Evolutionary conservation across 2,329 filamentous ascomycete species (phyloP).

Genomic region (Daldinia sp.): DNA sequence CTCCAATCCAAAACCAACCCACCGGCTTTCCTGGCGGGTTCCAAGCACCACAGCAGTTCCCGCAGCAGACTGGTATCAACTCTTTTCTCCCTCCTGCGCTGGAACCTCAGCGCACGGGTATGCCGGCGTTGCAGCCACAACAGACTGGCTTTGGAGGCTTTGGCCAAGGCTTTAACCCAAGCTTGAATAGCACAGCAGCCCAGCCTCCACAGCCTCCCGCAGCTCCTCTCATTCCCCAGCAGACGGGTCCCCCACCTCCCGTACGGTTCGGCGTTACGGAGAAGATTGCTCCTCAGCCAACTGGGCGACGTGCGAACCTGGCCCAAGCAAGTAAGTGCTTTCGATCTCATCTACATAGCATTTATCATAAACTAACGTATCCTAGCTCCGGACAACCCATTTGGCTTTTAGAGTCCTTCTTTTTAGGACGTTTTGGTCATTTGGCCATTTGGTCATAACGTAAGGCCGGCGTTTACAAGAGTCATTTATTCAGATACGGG

Average conservation of each 20-base stretch:
- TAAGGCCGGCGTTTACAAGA: slow-evolving; percentile 1
- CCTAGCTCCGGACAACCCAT: slow-evolving; percentile 65
- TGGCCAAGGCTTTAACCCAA: slow-evolving; percentile 59
- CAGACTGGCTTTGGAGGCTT: slow-evolving; percentile 64
- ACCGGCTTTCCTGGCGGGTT: slow-evolving; percentile 69
- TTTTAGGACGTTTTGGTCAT: slow-evolving; percentile 8
- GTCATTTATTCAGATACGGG: slow-evolving; percentile 5
- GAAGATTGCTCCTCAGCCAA: slow-evolving; percentile 86
- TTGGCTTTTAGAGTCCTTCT: slow-evolving; percentile 57
- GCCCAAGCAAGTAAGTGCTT: slow-evolving; percentile 90
- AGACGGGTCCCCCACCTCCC: slow-evolving; percentile 86
- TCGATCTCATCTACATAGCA: slow-evolving; percentile 22
- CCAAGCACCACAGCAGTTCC: slow-evolving; percentile 53
- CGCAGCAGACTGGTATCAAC: slow-evolving; percentile 68
- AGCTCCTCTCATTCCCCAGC: slow-evolving; percentile 77
- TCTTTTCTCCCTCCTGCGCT: slow-evolving; percentile 69
- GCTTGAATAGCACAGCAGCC: slow-evolving; percentile 63
- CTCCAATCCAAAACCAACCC: slow-evolving; percentile 69
- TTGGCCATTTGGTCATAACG: background rate
- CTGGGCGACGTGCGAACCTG: slow-evolving; percentile 89
- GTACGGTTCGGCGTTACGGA: slow-evolving; percentile 90
- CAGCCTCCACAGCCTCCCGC: slow-evolving; percentile 65
- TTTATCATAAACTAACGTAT: slow-evolving; percentile 34
- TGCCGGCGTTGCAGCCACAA: slow-evolving; percentile 58
- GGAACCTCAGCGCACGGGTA: slow-evolving; percentile 70